phyloP scores from a whole-genome alignment of 371 early-diverging fungal genomes.

The Mucor lusitanicus region DNA sequence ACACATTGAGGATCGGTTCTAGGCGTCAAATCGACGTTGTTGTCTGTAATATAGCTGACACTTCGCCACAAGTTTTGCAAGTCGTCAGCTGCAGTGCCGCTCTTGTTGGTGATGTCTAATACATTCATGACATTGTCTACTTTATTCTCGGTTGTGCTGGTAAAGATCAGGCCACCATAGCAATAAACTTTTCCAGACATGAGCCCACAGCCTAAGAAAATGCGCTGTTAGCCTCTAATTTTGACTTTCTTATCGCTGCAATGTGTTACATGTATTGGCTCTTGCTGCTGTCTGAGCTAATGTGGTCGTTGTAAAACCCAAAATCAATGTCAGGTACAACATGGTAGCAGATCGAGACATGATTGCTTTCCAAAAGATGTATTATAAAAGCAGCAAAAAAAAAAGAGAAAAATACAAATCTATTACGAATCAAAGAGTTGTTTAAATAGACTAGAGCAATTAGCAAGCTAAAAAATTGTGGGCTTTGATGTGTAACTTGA shows the following conservation, averaged over 20 bases:
- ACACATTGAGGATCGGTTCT: neutral
- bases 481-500: neutral
- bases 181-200: slow-evolving; percentile 5
- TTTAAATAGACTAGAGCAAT: neutral
- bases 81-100: neutral
- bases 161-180: neutral
- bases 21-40: neutral
- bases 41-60: neutral
- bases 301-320: neutral
- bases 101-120: neutral
- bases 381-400: neutral
- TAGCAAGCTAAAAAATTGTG: neutral
- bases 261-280: neutral
- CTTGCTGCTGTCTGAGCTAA: neutral
- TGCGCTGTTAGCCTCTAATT: neutral
- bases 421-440: neutral
- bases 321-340: neutral
- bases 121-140: neutral
- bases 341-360: neutral
- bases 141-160: neutral
- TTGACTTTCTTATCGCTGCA: neutral
- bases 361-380: neutral
- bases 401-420: neutral
- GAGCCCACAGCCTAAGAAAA: neutral
- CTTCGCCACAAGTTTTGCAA: neutral